Percentiles rank a stretch among this genome's conserved stretches.
Conservation (phyloP, 2,329 filamentous ascomycete species). For the Neofusicoccum cordaticola region DNA sequence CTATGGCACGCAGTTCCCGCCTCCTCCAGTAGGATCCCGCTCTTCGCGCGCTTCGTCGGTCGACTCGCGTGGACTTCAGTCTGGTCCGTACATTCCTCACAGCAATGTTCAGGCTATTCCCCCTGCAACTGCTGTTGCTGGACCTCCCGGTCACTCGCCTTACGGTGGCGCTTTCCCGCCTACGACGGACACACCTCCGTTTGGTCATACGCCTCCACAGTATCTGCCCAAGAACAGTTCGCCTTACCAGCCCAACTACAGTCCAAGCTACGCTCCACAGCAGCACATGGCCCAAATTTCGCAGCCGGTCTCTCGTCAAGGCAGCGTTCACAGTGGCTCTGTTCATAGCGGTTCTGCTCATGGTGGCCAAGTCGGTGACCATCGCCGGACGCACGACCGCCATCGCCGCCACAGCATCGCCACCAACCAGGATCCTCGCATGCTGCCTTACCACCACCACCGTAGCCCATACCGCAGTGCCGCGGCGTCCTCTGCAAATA, state of each 20-base stretch:
- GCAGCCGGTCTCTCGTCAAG: slow-evolving; percentile 1
- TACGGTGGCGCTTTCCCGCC: background rate
- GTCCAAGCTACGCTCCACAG: background rate
- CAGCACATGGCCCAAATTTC: background rate
- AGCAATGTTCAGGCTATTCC: slow-evolving; percentile 11
- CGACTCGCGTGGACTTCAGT: slow-evolving; percentile 6
- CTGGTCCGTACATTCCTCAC: slow-evolving; percentile 13
- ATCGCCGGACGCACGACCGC: background rate
- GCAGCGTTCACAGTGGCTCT: background rate
- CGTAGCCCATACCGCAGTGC: background rate
- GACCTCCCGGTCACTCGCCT: background rate
- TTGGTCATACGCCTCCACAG: background rate
- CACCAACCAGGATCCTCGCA: slow-evolving; percentile 28
- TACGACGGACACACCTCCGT: background rate
- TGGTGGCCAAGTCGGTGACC: slow-evolving; percentile 4
- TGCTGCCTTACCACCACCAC: slow-evolving; percentile 18
- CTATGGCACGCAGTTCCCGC: slow-evolving; percentile 15
- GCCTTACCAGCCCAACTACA: slow-evolving; percentile 16
- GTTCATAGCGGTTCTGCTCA: background rate
- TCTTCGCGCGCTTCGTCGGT: slow-evolving; percentile 15
- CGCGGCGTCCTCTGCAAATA: slow-evolving; percentile 6
- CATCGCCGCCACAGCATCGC: slow-evolving; percentile 23
- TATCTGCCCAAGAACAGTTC: slow-evolving; percentile 10
- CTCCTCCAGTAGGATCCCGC: slow-evolving; percentile 4
- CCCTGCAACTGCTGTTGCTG: background rate